phyloP scores from a whole-genome alignment of 345 rosid genomes.

The Eucalyptus decipiens region DNA sequence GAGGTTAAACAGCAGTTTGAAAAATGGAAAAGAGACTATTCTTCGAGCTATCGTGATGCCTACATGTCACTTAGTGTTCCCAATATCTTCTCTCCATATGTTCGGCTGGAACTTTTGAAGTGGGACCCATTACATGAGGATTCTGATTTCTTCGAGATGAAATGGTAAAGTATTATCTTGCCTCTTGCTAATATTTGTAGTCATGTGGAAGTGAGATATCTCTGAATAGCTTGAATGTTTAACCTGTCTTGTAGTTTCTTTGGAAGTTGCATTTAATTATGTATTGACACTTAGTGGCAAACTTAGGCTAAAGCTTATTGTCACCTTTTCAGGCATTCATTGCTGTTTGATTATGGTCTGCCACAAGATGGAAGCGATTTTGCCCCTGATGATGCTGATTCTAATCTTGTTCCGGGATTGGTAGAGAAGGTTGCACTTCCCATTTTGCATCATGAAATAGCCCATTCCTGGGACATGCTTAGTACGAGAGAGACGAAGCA shows the following conservation, averaged over 20 bases:
- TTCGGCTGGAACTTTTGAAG: slow-evolving; percentile 80
- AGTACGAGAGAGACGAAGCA: slow-evolving; percentile 65
- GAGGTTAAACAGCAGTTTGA: slow-evolving; percentile 73
- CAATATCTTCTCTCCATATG: slow-evolving; percentile 87
- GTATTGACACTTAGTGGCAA: background rate
- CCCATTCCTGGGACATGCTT: slow-evolving; percentile 84
- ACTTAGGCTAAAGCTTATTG: background rate
- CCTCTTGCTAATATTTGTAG: background rate
- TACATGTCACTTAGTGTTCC: slow-evolving; percentile 83
- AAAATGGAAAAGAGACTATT: slow-evolving; percentile 76
- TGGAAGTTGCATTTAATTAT: background rate
- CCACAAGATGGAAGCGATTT: slow-evolving; percentile 60
- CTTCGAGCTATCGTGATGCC: slow-evolving; percentile 72
- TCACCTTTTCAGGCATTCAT: slow-evolving; percentile 55
- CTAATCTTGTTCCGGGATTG: slow-evolving; percentile 73
- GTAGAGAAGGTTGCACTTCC: slow-evolving; percentile 91
- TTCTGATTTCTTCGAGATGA: slow-evolving; percentile 67
- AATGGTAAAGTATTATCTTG: slow-evolving; percentile 38
- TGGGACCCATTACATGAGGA: slow-evolving; percentile 91
- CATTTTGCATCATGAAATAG: slow-evolving; percentile 71
- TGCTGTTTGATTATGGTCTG: slow-evolving; percentile 74
- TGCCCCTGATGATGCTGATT: slow-evolving; percentile 66
- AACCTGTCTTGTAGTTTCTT: background rate
- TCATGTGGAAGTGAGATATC: background rate
- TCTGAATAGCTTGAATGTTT: background rate